These are phyloP conservation scores for Eimeria praecox DNA, from an alignment of 169 alveolate species.

Conservation along the genomic window DNA sequence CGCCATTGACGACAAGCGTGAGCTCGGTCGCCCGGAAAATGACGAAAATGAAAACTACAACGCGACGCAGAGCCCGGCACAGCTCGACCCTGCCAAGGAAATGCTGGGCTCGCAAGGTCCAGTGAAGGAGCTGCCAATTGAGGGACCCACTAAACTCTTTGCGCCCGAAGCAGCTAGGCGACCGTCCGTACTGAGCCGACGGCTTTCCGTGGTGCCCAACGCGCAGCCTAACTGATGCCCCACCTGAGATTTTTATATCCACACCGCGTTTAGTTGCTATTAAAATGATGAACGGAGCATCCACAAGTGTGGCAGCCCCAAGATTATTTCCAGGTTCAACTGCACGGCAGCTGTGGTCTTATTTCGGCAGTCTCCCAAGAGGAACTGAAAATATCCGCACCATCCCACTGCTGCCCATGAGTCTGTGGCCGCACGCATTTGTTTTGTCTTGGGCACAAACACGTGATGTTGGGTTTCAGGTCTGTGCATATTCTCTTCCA, in stretches of 20 bases:
- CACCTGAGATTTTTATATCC: background rate
- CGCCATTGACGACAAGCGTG: conserved; percentile 20
- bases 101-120: background rate
- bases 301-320: conserved; percentile 27
- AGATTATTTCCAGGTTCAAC: conserved; percentile 10
- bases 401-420: background rate
- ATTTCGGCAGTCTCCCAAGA: background rate
- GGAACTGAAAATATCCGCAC: background rate
- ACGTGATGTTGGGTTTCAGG: background rate
- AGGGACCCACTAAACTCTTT: conserved; percentile 23
- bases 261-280: background rate
- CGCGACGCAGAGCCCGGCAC: background rate
- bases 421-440: background rate
- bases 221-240: conserved; percentile 11
- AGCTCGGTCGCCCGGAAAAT: background rate
- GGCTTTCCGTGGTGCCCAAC: conserved; percentile 72
- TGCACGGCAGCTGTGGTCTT: background rate
- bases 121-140: conserved; percentile 32
- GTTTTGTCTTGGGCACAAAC: background rate
- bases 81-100: background rate
- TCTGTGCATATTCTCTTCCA: background rate
- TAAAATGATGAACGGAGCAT: background rate
- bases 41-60: conserved; percentile 56
- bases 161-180: conserved; percentile 56
- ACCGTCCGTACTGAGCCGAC: conserved; percentile 62